phyloP scores from a whole-genome alignment of 2,329 filamentous ascomycete species.

The Fusarium virguliforme region DNA sequence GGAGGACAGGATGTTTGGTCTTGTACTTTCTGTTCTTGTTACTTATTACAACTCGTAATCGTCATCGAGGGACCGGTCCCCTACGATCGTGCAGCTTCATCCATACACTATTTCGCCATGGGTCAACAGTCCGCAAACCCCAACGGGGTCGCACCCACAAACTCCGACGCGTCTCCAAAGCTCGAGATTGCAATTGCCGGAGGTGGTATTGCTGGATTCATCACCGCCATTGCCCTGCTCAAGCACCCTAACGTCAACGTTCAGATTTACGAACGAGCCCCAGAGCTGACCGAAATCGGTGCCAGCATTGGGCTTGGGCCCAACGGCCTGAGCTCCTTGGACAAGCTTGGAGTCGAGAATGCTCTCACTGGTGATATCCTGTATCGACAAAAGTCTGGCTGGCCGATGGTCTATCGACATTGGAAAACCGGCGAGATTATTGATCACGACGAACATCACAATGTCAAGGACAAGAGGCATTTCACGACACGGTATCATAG shows the following conservation, averaged over 20 bases:
- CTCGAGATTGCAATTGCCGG: constrained; percentile 4
- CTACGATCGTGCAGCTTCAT: not conserved
- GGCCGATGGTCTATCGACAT: constrained; percentile 9
- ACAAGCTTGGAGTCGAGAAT: not conserved
- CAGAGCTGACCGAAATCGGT: not conserved
- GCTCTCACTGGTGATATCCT: not conserved
- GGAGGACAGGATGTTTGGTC: not conserved
- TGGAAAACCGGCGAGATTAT: constrained; percentile 13
- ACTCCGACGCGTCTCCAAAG: not conserved
- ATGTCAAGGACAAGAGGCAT: constrained; percentile 8
- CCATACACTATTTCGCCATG: not conserved
- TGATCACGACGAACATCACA: constrained; percentile 13
- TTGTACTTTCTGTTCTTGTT: not conserved
- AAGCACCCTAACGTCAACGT: not conserved
- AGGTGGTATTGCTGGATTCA: not conserved
- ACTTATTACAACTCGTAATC: not conserved
- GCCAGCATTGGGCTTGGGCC: constrained; percentile 9
- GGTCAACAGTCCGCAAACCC: not conserved
- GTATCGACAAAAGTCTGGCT: not conserved
- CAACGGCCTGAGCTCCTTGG: not conserved
- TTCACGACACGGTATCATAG: constrained; percentile 2
- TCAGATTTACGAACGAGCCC: not conserved
- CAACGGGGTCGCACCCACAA: too few relatives aligned
- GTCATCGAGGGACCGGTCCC: not conserved
- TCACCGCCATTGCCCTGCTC: constrained; percentile 4